A percentile compares a stretch with the other conserved stretches of the same genome.
Evolutionary conservation across 1,284 basidiomycete genomes (phyloP).

Genomic region (Fistulina hepatica): DNA sequence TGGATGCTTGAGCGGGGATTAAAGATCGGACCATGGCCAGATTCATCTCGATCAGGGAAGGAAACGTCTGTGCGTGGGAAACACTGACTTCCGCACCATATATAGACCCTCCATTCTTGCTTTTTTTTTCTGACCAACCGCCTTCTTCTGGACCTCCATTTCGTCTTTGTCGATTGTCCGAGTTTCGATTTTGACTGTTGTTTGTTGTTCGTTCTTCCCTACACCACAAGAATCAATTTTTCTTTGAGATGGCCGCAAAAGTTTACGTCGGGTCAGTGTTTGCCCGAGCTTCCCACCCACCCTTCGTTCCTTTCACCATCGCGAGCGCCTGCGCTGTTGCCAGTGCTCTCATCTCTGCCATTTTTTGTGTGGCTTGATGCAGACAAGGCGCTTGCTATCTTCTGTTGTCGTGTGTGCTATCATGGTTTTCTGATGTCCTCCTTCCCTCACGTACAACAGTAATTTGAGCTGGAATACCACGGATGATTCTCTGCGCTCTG

Average conservation of each 20-base stretch:
- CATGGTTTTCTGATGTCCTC: no score
- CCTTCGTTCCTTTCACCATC: constrained; percentile 33
- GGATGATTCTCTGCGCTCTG: constrained; percentile 77
- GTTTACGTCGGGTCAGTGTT: constrained; percentile 79
- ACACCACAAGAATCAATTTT: neutral
- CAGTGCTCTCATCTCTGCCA: no score
- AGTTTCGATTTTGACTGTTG: constrained; percentile 24
- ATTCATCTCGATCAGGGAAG: no score
- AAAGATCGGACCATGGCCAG: no score
- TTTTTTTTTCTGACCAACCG: constrained; percentile 33
- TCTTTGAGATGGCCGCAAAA: constrained; percentile 54
- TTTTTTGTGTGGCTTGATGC: constrained; percentile 29
- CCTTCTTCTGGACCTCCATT: constrained; percentile 39
- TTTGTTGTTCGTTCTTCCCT: constrained; percentile 4
- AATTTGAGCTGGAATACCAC: constrained; percentile 92
- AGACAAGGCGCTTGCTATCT: no score
- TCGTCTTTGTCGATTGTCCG: constrained; percentile 29
- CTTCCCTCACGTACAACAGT: no score
- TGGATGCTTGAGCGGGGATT: no score
- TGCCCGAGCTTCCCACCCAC: constrained; percentile 29
- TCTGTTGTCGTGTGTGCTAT: no score
- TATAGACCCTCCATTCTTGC: constrained; percentile 1
- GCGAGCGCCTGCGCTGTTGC: constrained; percentile 42
- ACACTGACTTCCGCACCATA: neutral
- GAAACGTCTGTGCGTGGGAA: neutral